A percentile compares a stretch with the other conserved stretches of the same genome.
Evolutionary conservation across 495 filamentous ascomycete genomes (phyloP).

Genomic region (Podospora australis): DNA sequence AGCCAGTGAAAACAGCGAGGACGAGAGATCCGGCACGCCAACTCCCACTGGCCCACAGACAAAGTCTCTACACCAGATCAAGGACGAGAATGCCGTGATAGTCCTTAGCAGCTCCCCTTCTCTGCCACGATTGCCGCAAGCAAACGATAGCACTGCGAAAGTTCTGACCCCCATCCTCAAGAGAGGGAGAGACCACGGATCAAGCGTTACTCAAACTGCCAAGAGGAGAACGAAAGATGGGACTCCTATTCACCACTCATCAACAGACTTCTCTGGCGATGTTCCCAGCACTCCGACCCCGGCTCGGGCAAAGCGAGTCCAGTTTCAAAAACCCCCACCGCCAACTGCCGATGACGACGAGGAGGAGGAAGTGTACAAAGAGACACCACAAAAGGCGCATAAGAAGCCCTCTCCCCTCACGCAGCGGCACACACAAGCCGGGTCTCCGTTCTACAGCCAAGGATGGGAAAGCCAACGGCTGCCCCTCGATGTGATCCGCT

Average conservation of each 20-base stretch:
- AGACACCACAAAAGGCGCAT: slow-evolving; percentile 16
- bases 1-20: slow-evolving; percentile 1
- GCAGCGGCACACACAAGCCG: slow-evolving; percentile 12
- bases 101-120: too few relatives aligned
- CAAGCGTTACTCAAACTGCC: too few relatives aligned
- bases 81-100: too few relatives aligned
- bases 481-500: slow-evolving; percentile 34
- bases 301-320: slow-evolving; percentile 11
- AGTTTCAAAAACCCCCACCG: slow-evolving; percentile 12
- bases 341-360: slow-evolving; percentile 3
- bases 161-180: too few relatives aligned
- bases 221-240: too few relatives aligned
- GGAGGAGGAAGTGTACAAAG: slow-evolving; percentile 19
- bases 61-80: slow-evolving; percentile 4
- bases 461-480: slow-evolving; percentile 45
- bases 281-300: slow-evolving; percentile 14
- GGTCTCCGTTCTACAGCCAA: slow-evolving; percentile 34
- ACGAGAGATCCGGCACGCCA: too few relatives aligned
- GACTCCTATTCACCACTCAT: too few relatives aligned
- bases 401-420: slow-evolving; percentile 12
- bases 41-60: slow-evolving; percentile 7
- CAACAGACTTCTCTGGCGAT: slow-evolving; percentile 1
- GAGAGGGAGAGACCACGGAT: too few relatives aligned
- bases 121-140: too few relatives aligned
- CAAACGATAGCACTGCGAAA: too few relatives aligned